Conservation (phyloP, 306 rosid genomes). For the Prunus davidiana region DNA sequence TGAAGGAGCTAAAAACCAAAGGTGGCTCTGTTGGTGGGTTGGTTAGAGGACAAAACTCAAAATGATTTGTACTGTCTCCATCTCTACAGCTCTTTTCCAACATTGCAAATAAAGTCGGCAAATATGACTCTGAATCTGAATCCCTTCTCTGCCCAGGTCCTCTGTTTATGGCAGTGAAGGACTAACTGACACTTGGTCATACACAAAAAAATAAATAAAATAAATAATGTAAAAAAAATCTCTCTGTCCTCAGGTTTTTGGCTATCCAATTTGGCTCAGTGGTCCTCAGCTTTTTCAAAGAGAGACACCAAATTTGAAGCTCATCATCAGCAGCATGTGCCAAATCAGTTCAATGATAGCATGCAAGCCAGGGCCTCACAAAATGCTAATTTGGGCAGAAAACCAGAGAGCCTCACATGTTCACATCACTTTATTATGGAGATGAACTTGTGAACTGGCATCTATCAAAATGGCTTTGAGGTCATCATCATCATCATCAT, state of each 20-base stretch:
- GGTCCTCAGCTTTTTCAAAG: conserved; percentile 39
- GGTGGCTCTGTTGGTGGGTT: background rate
- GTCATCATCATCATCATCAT: background rate
- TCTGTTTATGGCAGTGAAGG: conserved; percentile 26
- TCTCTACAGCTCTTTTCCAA: conserved; percentile 27
- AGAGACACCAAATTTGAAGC: conserved; percentile 16
- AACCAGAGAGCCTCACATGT: conserved; percentile 2
- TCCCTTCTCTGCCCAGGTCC: conserved; percentile 35
- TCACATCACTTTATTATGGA: conserved; percentile 5
- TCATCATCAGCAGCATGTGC: conserved; percentile 18
- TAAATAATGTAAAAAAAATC: conserved; percentile 30
- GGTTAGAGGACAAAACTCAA: conserved; percentile 25
- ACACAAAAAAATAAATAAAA: conserved; percentile 11
- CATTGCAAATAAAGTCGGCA: background rate
- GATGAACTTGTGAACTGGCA: background rate
- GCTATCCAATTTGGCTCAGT: conserved; percentile 33
- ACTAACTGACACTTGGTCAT: conserved; percentile 27
- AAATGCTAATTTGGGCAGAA: background rate
- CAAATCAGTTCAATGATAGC: conserved; percentile 11
- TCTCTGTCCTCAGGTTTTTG: conserved; percentile 24
- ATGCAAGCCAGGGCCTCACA: conserved; percentile 1
- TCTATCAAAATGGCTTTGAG: background rate
- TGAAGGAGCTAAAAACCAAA: background rate
- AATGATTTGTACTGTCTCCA: conserved; percentile 40
- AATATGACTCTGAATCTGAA: conserved; percentile 30